Base-by-base conservation (phyloP, 257 asterid species). In the Handroanthus guayacan region DNA sequence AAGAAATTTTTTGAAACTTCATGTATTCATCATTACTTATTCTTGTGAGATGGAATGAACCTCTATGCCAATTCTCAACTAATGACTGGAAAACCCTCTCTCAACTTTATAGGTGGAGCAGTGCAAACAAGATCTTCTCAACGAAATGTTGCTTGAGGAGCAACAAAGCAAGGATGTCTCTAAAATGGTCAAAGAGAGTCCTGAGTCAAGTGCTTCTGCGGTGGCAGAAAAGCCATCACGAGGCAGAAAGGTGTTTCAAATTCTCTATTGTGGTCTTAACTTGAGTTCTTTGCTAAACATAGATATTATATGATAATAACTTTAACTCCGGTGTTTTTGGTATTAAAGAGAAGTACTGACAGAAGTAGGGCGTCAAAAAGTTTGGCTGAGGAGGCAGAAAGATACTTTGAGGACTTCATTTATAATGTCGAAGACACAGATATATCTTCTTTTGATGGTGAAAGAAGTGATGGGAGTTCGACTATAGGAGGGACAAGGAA, bases 381-480 rank as follows among this genome's bases (percentile, higher is more conserved):
- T 75, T 71, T 95, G 85, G 81, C 72, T 12, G 97, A 89, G 75
- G 98, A 93, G 80, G 98, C 98, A 20, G 98, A 93, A 80, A 90
- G 78, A 81, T 88, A 84, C 78, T 71, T 95, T 52, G 97, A 87
- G 87, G 97, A 89, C 84, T 95, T 91, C 88, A 83, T 87, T 65
- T 87, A 85, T 69, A 95, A 87, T 81, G 82, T 93, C 56, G 97
- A 94, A 84, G 97, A 92, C 75, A 87, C 98, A 31, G 99, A 95
- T 78, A 69, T 91, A 74, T 92, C 99, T 81, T 95, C 98, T 14
- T 87, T 93, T 83, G 98, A 95, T 83, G 99, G 97, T 44, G 99
- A 91, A 80, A 87, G 90, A 83, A 93, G 98, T 75, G 99, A 95
- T 71, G 91, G 78, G 43, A 87, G 96, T 82, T 89, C 98, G 39